A percentile compares a stretch with the other conserved stretches of the same genome.
Conservation (phyloP, 768 basidiomycete species). For the Dendrothele bispora region DNA sequence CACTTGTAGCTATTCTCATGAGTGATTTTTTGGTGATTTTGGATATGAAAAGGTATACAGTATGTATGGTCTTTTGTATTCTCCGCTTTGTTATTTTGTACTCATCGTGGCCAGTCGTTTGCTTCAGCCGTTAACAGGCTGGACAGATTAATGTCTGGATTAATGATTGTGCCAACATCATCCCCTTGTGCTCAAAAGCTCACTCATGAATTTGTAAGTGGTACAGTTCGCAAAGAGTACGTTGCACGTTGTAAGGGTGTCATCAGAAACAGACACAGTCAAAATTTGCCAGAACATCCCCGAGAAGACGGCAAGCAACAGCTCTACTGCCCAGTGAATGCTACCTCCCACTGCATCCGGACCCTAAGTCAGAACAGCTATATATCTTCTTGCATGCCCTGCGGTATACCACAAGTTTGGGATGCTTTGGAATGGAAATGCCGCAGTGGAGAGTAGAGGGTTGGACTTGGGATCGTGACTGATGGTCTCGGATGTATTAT, state of each 20-base stretch:
- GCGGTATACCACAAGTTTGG: no score
- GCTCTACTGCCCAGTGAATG: no score
- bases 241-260: conserved; percentile 87
- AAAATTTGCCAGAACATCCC: no score
- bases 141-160: conserved; percentile 90
- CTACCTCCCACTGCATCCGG: no score
- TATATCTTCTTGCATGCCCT: no score
- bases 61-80: conserved; percentile 53
- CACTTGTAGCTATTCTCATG: conserved; percentile 82
- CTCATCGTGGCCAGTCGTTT: conserved; percentile 1
- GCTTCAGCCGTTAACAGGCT: conserved; percentile 87
- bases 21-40: conserved; percentile 78
- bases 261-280: no score
- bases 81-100: conserved; percentile 1
- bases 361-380: no score
- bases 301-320: no score
- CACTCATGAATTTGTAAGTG: conserved; percentile 78
- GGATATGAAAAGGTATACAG: conserved; percentile 82
- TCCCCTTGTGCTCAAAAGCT: conserved; percentile 65
- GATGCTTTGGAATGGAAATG: no score
- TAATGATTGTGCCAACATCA: conserved; percentile 90
- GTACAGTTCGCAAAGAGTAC: conserved; percentile 88
- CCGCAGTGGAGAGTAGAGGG: no score
- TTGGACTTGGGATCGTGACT: no score
- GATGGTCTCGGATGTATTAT: no score